Conservation (phyloP, 768 basidiomycete species). For the Kwoniella sp. region DNA sequence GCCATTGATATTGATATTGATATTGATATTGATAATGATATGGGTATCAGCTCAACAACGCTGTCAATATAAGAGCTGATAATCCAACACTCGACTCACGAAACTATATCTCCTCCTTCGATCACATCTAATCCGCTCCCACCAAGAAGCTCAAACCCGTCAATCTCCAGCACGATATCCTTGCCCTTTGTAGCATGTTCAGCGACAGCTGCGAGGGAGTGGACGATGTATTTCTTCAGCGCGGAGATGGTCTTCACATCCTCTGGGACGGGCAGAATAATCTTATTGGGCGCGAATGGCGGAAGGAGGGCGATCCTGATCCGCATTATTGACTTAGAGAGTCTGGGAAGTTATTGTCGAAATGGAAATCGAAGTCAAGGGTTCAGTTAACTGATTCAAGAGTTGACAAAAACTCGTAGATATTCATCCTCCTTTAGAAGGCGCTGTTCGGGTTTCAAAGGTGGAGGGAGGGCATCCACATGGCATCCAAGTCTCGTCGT, state of each 20-base stretch:
- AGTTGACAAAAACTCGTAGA: too few relatives aligned
- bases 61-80: too few relatives aligned
- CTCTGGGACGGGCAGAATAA: slow-evolving; percentile 35
- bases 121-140: slow-evolving; percentile 73
- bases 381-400: too few relatives aligned
- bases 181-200: slow-evolving; percentile 9
- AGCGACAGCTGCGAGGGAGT: slow-evolving; percentile 27
- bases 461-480: too few relatives aligned
- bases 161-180: slow-evolving; percentile 40
- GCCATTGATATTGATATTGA: too few relatives aligned
- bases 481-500: too few relatives aligned
- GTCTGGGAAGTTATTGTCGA: too few relatives aligned
- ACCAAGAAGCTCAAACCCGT: slow-evolving; percentile 59
- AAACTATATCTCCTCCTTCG: slow-evolving; percentile 62
- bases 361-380: neutral
- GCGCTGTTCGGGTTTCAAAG: too few relatives aligned
- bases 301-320: slow-evolving; percentile 36
- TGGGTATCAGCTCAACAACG: too few relatives aligned
- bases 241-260: slow-evolving; percentile 31
- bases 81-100: too few relatives aligned
- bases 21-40: too few relatives aligned
- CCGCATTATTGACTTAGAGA: slow-evolving; percentile 23
- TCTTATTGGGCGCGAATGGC: slow-evolving; percentile 33
- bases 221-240: slow-evolving; percentile 34
- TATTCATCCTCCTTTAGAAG: too few relatives aligned